Evolutionary conservation across 2,329 filamentous ascomycete species (phyloP), one percentile per base, ranked within the genome.

Genomic region (Cercospora zeina): DNA sequence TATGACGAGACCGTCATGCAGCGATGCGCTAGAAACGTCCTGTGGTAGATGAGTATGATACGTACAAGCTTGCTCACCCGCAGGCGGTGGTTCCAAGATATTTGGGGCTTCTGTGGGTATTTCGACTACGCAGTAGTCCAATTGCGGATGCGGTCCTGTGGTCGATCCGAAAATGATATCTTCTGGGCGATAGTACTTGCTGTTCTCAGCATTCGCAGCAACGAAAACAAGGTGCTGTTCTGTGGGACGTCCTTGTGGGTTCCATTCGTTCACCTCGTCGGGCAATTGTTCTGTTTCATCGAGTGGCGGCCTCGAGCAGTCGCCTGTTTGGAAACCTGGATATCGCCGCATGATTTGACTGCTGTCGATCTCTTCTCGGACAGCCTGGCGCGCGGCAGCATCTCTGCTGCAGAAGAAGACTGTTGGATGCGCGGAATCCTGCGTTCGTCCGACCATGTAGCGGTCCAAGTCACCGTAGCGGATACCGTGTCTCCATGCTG

Each of bases 401-500:
- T 61, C 33, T 24, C 51, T 61, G 42, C 59, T 61, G 59, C 59
- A 61, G 14, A 61, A 61, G 42, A 61, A 61, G 10, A 61, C 53
- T 2, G 53, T 42, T 1, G 59, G 59, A 42, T n/a, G 45, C 10
- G 59, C 59, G 13, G 51, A 50, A 13, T 61, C 37, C 30, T 39
- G 54, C n/a, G 31, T 11, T 45, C 53, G 27, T 10, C 59, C 59
- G 3, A 61, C 31, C 59, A 61, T 61, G 19, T 61, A 61, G 59
- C 59, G 13, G 59, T 45, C 59, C 59, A 61, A 2, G 47, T 57
- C 27, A 61, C 53, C 5, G 59, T 61, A 2, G 59, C 53, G 9
- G 53, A 49, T 1, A 61, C 42, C 5, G 45, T 30, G 10, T 61
- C 59, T 0, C 59, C 59, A 37, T 61, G 59, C 9, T 36, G 36